phyloP scores from a whole-genome alignment of 129 eudicot species.

The Flaveria bidentis region DNA sequence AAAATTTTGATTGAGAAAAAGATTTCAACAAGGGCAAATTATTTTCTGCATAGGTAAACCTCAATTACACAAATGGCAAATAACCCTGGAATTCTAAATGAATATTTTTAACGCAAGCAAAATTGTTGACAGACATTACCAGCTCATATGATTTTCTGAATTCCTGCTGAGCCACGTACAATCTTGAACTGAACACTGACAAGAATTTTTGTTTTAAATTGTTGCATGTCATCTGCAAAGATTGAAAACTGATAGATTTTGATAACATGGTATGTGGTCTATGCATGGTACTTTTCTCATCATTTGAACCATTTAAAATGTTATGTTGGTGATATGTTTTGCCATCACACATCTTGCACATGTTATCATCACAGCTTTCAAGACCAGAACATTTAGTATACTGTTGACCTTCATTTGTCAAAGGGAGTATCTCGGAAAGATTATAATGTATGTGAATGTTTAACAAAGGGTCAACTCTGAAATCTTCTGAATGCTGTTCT shows the following conservation, averaged over 20 bases:
- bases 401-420: conserved; percentile 34
- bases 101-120: conserved; percentile 4
- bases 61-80: conserved; percentile 20
- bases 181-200: conserved; percentile 53
- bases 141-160: conserved; percentile 69
- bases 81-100: conserved; percentile 2
- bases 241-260: conserved; percentile 41
- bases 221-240: conserved; percentile 58
- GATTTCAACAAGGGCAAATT: not conserved
- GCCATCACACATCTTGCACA: conserved; percentile 36
- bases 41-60: conserved; percentile 13
- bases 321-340: conserved; percentile 32
- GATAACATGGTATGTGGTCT: conserved; percentile 28
- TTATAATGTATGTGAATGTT: conserved; percentile 84
- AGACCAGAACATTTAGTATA: conserved; percentile 31
- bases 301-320: conserved; percentile 28
- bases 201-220: conserved; percentile 63
- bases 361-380: conserved; percentile 35
- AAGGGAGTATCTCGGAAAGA: conserved; percentile 71
- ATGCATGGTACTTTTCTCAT: conserved; percentile 23
- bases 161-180: conserved; percentile 67
- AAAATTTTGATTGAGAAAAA: not conserved
- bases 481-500: conserved; percentile 80
- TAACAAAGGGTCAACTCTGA: conserved; percentile 86
- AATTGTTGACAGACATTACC: conserved; percentile 48